These are phyloP conservation scores for Populus euphratica DNA, from an alignment of 345 rosid species.

Conservation along the genomic window DNA sequence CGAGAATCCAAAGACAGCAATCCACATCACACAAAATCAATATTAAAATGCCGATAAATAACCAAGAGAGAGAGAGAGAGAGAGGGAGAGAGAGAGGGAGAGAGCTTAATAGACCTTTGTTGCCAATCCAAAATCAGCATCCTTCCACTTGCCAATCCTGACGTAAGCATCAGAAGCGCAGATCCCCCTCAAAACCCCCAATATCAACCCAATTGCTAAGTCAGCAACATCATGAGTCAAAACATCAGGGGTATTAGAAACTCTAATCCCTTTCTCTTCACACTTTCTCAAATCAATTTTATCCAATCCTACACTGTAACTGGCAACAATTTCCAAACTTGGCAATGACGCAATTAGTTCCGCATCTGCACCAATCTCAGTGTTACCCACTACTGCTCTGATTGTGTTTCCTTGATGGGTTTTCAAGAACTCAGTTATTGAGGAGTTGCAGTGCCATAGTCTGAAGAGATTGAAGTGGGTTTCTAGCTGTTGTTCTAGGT, in stretches of 20 bases:
- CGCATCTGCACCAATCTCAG: conserved; percentile 47
- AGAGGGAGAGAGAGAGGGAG: background rate
- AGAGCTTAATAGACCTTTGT: conserved; percentile 39
- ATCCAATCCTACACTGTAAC: conserved; percentile 57
- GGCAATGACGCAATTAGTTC: conserved; percentile 51
- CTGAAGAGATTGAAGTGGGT: conserved; percentile 42
- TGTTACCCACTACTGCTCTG: conserved; percentile 46
- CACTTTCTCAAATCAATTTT: conserved; percentile 54
- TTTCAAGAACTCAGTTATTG: conserved; percentile 22
- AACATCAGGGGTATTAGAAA: conserved; percentile 62
- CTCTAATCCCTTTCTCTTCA: conserved; percentile 53
- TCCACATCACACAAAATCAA: background rate
- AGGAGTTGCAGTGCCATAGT: conserved; percentile 34
- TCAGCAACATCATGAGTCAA: conserved; percentile 69
- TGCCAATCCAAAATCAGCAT: conserved; percentile 36
- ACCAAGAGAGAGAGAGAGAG: background rate
- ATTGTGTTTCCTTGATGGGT: conserved; percentile 23
- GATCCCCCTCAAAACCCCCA: conserved; percentile 52
- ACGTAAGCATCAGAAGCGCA: conserved; percentile 48
- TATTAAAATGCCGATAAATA: background rate
- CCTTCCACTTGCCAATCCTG: conserved; percentile 49
- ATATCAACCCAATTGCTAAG: conserved; percentile 48
- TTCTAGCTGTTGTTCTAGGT: conserved; percentile 49
- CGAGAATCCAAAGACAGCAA: background rate
- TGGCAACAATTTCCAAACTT: conserved; percentile 54